Conservation (phyloP, 2,329 filamentous ascomycete genomes). For the Neoarthrinium moseri region DNA sequence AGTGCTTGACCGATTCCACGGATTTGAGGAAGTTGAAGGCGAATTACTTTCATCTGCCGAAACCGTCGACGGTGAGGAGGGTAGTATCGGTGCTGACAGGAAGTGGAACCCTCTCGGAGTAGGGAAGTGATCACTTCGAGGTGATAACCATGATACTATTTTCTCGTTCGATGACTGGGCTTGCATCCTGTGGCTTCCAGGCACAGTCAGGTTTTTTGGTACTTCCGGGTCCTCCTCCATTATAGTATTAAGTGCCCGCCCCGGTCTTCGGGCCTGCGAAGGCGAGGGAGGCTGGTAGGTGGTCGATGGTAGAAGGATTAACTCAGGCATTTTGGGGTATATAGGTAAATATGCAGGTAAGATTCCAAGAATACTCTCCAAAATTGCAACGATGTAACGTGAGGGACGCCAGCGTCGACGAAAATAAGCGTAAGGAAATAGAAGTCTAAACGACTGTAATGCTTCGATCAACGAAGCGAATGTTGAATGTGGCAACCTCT, state of each 20-base stretch:
- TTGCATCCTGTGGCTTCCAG: constrained; percentile 22
- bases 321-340: constrained; percentile 45
- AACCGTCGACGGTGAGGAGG: constrained; percentile 58
- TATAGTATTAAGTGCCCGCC: constrained; percentile 62
- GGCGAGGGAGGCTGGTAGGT: constrained; percentile 47
- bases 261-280: constrained; percentile 56
- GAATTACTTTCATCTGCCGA: constrained; percentile 47
- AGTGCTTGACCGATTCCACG: constrained; percentile 63
- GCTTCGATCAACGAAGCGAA: constrained; percentile 46
- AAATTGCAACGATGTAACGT: constrained; percentile 14
- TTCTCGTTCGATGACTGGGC: constrained; percentile 42
- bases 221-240: constrained; percentile 55
- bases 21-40: constrained; percentile 53
- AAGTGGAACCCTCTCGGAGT: constrained; percentile 68
- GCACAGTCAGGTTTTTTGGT: constrained; percentile 24
- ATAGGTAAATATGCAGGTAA: constrained; percentile 20
- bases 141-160: constrained; percentile 58
- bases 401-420: constrained; percentile 31
- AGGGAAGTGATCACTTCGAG: constrained; percentile 65
- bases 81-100: constrained; percentile 60
- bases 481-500: constrained; percentile 31
- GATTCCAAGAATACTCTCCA: constrained; percentile 19
- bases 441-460: constrained; percentile 38
- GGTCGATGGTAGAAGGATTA: constrained; percentile 36
- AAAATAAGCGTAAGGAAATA: constrained; percentile 28